Base-by-base conservation (phyloP, 2,329 filamentous ascomycete genomes). In the Hymenoscyphus infarciens region DNA sequence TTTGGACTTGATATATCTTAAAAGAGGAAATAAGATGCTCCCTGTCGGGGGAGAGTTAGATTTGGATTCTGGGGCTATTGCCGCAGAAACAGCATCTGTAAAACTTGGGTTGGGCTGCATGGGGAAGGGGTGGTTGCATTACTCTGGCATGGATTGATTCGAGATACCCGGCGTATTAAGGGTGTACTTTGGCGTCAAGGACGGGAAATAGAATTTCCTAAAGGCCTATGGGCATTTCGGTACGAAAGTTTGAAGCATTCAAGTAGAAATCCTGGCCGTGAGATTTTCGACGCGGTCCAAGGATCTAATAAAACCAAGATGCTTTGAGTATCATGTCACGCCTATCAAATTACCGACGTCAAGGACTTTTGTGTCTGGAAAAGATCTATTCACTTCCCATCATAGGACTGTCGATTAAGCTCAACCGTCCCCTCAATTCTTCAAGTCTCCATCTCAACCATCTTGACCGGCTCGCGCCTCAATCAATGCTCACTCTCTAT, bases 351-450 rank as follows among this genome's bases (percentile, higher is more conserved):
- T 10, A 39, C 49, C 31, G 15, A 27, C 25, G 33, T 25, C 15
- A 25, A 29, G 39, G 27, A 58, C 10, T 39, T 16, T 22, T 39
- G 33, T 39, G 25, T 25, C 53, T 39, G 57, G 55, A 55, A 60
- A 57, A 63, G 61, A 58, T 63, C 61, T 63, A 61, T 63, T 63
- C 25, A 39, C 11, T 38, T 39, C 54, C 33, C 39, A 52, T 35
- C 25, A 19, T 45, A n/a, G 57, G 19, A 59, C 57, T 35, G 35
- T 59, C 52, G 4, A 16, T 53, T 29, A 38, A 52, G 7, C 27
- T 45, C n/a, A 25, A 16, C 19, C 31, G 38, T 35, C 31, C 22
- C 10, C 22, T 49, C 27, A 33, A 38, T 19, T 35, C 22, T 52
- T 54, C 49, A 29, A 27, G 55, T 55, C 22, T 22, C 39, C 39